phyloP scores from a whole-genome alignment of 352 stramenopile genomes.

The Elongisporangium prolatum region DNA sequence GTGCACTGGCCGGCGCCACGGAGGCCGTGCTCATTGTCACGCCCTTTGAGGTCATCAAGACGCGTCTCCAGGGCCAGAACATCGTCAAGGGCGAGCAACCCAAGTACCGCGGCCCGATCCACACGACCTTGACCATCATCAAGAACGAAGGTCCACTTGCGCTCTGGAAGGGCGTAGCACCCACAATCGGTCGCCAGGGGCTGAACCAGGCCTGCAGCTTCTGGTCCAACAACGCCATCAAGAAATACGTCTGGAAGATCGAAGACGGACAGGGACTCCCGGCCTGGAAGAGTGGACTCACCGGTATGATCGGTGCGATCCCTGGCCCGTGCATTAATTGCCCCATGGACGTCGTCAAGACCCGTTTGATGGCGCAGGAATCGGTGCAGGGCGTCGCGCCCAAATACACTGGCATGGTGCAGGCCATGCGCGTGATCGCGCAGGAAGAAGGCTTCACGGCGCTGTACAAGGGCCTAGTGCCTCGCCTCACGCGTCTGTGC shows the following conservation, averaged over 20 bases:
- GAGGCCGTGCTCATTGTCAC: constrained; percentile 97
- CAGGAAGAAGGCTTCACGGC: constrained; percentile 93
- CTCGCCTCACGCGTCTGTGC: constrained; percentile 89
- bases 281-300: constrained; percentile 93
- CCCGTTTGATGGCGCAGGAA: constrained; percentile 90
- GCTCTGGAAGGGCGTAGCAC: constrained; percentile 94
- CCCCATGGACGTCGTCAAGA: constrained; percentile 97
- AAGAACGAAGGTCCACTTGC: constrained; percentile 92
- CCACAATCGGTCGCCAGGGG: constrained; percentile 96
- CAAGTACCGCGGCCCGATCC: constrained; percentile 88
- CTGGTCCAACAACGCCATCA: constrained; percentile 95
- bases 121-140: constrained; percentile 91
- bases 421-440: constrained; percentile 90
- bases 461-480: constrained; percentile 97
- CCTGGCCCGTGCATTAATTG: constrained; percentile 87
- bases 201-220: constrained; percentile 99
- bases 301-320: constrained; percentile 88
- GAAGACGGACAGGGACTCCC: constrained; percentile 86
- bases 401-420: constrained; percentile 94
- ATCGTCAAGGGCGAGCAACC: constrained; percentile 69
- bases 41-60: constrained; percentile 98
- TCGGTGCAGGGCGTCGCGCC: constrained; percentile 70
- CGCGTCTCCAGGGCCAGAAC: constrained; percentile 93
- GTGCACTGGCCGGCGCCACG: constrained; percentile 91
- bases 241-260: constrained; percentile 82